phyloP scores from a whole-genome alignment of 148 eudicot species.

The Diospyros lotus region DNA sequence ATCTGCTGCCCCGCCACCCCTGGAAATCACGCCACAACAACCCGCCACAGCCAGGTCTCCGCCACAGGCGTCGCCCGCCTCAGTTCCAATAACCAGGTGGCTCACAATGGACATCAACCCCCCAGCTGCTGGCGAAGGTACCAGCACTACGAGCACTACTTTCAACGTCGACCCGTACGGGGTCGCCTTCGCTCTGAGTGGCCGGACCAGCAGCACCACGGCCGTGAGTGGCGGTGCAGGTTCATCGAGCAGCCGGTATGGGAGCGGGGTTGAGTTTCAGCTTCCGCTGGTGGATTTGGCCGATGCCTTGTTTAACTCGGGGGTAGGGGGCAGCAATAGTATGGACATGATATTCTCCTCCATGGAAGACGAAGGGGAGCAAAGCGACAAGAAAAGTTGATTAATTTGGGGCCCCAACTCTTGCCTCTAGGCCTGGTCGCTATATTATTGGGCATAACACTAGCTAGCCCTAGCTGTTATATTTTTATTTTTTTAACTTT shows the following conservation, averaged over 20 bases:
- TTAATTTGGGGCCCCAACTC: too few relatives aligned
- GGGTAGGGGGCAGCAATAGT: slow-evolving; percentile 47
- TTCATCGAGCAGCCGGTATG: slow-evolving; percentile 10
- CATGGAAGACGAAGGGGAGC: slow-evolving; percentile 34
- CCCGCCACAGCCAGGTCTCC: slow-evolving; percentile 2
- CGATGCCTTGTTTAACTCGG: slow-evolving; percentile 66
- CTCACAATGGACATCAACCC: slow-evolving; percentile 27
- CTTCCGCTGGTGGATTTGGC: slow-evolving; percentile 54
- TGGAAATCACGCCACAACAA: slow-evolving; percentile 1
- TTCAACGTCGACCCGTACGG: background rate
- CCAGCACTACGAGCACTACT: too few relatives aligned
- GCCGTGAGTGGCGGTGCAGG: slow-evolving; percentile 14
- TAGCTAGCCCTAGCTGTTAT: too few relatives aligned
- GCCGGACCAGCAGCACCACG: background rate
- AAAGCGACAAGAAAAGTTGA: slow-evolving; percentile 16
- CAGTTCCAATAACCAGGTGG: slow-evolving; percentile 3
- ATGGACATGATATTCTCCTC: slow-evolving; percentile 68
- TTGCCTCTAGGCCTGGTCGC: too few relatives aligned
- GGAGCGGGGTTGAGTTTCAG: slow-evolving; percentile 12
- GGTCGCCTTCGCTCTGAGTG: background rate
- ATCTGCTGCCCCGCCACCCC: slow-evolving; percentile 19
- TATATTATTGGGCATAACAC: too few relatives aligned
- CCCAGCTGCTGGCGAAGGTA: too few relatives aligned
- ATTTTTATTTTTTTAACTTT: too few relatives aligned
- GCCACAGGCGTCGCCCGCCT: background rate